Percentiles rank a stretch among this genome's conserved stretches.
Conservation (phyloP, 2,329 filamentous ascomycete species). For the Eurotiales sp. region DNA sequence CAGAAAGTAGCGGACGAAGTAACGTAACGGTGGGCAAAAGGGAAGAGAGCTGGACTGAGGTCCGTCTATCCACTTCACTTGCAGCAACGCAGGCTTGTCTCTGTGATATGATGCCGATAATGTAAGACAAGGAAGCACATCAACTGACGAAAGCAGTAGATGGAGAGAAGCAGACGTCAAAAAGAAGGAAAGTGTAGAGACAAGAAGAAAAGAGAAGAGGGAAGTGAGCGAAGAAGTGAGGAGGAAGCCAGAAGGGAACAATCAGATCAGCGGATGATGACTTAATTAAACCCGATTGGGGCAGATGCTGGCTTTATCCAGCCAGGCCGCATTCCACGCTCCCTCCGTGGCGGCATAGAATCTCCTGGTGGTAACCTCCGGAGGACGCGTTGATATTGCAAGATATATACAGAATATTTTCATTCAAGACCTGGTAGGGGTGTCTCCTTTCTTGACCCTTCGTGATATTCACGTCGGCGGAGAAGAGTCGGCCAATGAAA, state of each 20-base stretch:
- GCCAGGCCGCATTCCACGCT: background rate
- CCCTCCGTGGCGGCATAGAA: too few relatives aligned
- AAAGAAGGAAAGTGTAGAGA: background rate
- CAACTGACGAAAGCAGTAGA: background rate
- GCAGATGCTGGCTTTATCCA: background rate
- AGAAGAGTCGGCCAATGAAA: slow-evolving; percentile 3
- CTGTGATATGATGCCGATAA: background rate
- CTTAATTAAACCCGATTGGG: slow-evolving; percentile 13
- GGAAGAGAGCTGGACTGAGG: slow-evolving; percentile 10
- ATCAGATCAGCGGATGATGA: slow-evolving; percentile 6
- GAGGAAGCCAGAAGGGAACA: background rate
- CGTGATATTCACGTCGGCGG: too few relatives aligned
- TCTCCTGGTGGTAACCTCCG: too few relatives aligned
- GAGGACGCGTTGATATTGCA: too few relatives aligned
- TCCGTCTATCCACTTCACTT: background rate
- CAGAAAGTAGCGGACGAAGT: background rate
- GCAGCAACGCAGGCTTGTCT: background rate
- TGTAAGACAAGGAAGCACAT: background rate
- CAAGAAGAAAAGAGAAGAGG: background rate
- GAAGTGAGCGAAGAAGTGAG: background rate
- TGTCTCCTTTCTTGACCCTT: too few relatives aligned
- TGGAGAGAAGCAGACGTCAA: background rate
- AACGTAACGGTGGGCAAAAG: too few relatives aligned
- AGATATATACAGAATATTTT: too few relatives aligned
- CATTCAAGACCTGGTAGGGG: too few relatives aligned